Evolutionary conservation across 345 rosid genomes (phyloP), one percentile per base, ranked within the genome.

Genomic region (Pistacia atlantica): DNA sequence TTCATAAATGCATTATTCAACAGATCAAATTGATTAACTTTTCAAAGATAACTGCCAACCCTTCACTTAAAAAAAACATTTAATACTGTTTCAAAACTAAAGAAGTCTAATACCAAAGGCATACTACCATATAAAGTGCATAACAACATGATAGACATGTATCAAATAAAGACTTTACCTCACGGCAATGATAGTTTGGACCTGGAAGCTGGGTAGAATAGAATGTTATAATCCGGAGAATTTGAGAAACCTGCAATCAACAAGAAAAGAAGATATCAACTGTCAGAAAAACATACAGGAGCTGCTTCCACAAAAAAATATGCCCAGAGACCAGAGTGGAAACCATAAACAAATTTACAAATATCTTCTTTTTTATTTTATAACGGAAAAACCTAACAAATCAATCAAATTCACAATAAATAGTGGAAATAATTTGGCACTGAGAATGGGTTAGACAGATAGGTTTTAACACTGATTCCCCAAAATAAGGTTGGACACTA

Each of bases 161-260:
- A 11, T 68, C 9, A 28, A 42, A 42, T 5, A 42, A 57, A 52
- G 67, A 78, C 11, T 69, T 38, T 89, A 94, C 99, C 99, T 92
- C 96, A 0, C 96, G 94, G 76, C 99, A 95, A 78, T 95, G 99
- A 77, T 95, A 93, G 78, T 95, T 95, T 67, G 99, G 99, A 71
- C 99, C 99, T 16, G 99, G 99, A 84, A 93, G 98, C 87, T 92
- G 98, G 22, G 99, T 97, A 6, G 99, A 88, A 78, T 92, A 97
- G 83, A 97, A 97, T 52, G 99, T 89, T 63, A 94, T 79, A 64
- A 97, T 83, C 28, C 99, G 95, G 77, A 97, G 98, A 81, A 79
- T 17, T 79, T 97, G 99, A 71, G 90, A 94, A 77, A 90, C 92
- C 99, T 97, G 89, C 78, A 76, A 58, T 45, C 76, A 78, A 73